phyloP scores from a whole-genome alignment of 495 filamentous ascomycete genomes.

The Penicillium coprophilum region DNA sequence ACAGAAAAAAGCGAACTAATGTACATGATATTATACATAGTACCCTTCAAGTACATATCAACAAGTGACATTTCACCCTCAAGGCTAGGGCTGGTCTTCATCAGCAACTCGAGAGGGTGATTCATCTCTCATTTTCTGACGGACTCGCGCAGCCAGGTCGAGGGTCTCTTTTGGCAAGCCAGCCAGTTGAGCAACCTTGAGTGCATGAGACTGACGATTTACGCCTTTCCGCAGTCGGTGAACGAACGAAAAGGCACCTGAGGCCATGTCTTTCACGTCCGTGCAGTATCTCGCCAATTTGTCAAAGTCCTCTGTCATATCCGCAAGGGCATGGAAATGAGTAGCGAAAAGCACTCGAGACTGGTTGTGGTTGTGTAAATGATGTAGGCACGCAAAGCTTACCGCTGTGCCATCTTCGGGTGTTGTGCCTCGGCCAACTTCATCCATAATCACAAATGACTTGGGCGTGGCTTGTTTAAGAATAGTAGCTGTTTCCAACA shows the following conservation, averaged over 20 bases:
- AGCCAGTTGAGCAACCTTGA: constrained; percentile 88
- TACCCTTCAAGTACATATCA: neutral
- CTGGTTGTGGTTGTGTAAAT: constrained; percentile 71
- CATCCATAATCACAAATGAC: constrained; percentile 97
- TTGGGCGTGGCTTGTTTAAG: constrained; percentile 51
- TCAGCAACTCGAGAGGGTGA: neutral
- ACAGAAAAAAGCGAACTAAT: neutral
- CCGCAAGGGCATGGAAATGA: constrained; percentile 84
- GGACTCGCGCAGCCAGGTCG: constrained; percentile 47
- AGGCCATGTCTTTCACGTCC: constrained; percentile 69
- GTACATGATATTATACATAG: constrained; percentile 11
- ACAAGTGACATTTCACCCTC: neutral
- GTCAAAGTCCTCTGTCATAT: constrained; percentile 67
- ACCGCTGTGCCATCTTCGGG: constrained; percentile 88
- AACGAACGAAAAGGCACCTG: constrained; percentile 76
- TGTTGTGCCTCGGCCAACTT: constrained; percentile 91
- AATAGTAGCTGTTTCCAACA: constrained; percentile 55
- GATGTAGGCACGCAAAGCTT: constrained; percentile 82
- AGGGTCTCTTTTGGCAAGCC: constrained; percentile 66
- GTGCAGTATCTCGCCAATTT: constrained; percentile 81
- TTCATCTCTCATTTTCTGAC: constrained; percentile 21
- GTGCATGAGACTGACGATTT: constrained; percentile 82
- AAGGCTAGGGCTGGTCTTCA: neutral
- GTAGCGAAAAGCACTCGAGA: constrained; percentile 89
- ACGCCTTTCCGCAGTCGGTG: constrained; percentile 78